Evolutionary conservation across 2,329 filamentous ascomycete genomes (phyloP), one percentile per base, ranked within the genome.

Genomic region (Fusarium xyrophilum): DNA sequence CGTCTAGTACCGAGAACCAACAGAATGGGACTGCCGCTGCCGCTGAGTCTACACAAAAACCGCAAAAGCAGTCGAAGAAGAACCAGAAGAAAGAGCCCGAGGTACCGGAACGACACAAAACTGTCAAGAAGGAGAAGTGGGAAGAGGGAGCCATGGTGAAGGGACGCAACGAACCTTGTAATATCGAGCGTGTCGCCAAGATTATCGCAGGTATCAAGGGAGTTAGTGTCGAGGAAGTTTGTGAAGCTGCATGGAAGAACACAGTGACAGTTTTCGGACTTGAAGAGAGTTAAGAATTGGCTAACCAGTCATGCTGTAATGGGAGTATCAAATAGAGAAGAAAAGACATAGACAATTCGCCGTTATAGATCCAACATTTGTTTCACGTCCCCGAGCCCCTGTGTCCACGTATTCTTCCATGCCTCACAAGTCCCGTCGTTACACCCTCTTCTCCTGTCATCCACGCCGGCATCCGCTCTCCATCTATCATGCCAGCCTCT

Each of bases 91-190:
- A 87, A 69, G 83, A 91, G 68, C 83, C 88, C 8, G 89, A 90
- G 53, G 87, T 91, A 3, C 90, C 91, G 0, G 84, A 88, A 54
- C 81, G 93, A 35, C 96, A 90, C 72, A 96, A 92, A 79, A 85
- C 89, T 7, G 91, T 97, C 32, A 99, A 98, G 84, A 98, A 97
- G 81, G 96, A 99, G 81, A 97, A 92, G 78, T 99, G 93, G 91
- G 86, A 88, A 44, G 88, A 92, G 73, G 95, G 94, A 0, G 85
- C 85, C 40, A 95, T 97, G 92, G 87, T 99, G 55, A 99, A 98
- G 81, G 93, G 95, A 1, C 88, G 96, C 63, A 99, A 99, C 76
- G 96, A 99, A 79, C 93, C 95, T 13, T 94, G 91, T 73, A 91
- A 87, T 55, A 97, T 99, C 69, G 88, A 90, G 68, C 89, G 91